phyloP scores from a whole-genome alignment of 208 protist genomes.

The Leptomonas pyrrhocoris region DNA sequence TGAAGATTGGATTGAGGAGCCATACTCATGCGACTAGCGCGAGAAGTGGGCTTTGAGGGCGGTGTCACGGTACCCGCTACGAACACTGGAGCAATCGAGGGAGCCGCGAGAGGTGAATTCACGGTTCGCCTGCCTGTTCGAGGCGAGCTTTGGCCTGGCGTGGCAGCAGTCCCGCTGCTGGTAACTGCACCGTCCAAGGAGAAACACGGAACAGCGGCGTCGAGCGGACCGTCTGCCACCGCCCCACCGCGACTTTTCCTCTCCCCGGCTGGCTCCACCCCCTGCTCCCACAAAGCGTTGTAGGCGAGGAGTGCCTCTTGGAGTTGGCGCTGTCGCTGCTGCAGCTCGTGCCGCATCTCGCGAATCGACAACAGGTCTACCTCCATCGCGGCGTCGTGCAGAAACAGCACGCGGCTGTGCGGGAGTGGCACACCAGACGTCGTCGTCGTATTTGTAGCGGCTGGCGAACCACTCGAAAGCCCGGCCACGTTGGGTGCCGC shows the following conservation, averaged over 20 bases:
- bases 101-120: neutral
- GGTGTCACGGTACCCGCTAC: neutral
- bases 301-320: constrained; percentile 18
- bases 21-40: constrained; percentile 21
- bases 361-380: constrained; percentile 14
- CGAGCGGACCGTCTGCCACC: neutral
- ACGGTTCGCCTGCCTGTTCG: neutral
- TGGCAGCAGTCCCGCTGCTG: neutral
- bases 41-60: constrained; percentile 6
- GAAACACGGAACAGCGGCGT: neutral
- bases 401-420: constrained; percentile 22
- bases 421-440: constrained; percentile 8
- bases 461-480: neutral
- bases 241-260: neutral
- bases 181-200: neutral
- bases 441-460: neutral
- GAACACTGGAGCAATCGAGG: neutral
- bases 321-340: constrained; percentile 23
- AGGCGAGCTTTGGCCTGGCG: constrained; percentile 4
- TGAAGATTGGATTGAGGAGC: neutral
- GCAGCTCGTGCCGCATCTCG: constrained; percentile 19
- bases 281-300: constrained; percentile 22
- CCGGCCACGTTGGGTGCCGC: neutral
- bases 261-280: constrained; percentile 6
- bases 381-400: constrained; percentile 22